A percentile compares a stretch with the other conserved stretches of the same genome.
These are phyloP conservation scores for Coemansia biformis DNA, from an alignment of 192 early-diverging fungal genomes.

Conservation along the genomic window DNA sequence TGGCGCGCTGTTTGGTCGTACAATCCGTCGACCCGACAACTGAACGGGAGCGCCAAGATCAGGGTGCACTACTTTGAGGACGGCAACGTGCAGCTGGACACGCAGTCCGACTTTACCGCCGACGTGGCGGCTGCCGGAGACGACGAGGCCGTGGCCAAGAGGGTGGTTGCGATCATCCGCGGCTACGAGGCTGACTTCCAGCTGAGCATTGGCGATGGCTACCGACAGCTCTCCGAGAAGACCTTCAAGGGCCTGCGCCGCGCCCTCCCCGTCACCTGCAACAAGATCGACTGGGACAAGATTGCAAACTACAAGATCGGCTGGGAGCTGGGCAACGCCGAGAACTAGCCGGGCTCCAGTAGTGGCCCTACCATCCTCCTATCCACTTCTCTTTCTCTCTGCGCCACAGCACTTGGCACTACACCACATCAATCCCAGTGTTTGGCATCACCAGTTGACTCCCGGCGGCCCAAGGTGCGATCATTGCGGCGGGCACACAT, in stretches of 20 bases:
- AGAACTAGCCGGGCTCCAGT: no score
- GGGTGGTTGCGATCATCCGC: slow-evolving; percentile 62
- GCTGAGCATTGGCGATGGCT: slow-evolving; percentile 74
- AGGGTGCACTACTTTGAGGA: slow-evolving; percentile 99
- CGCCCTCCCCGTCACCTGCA: slow-evolving; percentile 84
- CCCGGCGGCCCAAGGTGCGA: no score
- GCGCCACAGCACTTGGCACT: no score
- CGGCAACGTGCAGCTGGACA: slow-evolving; percentile 94
- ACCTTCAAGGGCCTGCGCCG: slow-evolving; percentile 90
- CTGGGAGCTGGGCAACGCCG: slow-evolving; percentile 28
- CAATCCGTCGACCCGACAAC: slow-evolving; percentile 50
- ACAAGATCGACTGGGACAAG: slow-evolving; percentile 93
- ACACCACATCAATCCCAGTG: no score
- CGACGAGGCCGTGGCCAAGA: slow-evolving; percentile 34
- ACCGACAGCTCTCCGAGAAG: slow-evolving; percentile 71
- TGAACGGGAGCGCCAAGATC: slow-evolving; percentile 70
- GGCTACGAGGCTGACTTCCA: slow-evolving; percentile 80
- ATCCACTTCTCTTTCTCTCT: no score
- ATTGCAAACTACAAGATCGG: slow-evolving; percentile 47
- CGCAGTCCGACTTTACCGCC: slow-evolving; percentile 59
- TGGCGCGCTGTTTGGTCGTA: slow-evolving; percentile 85
- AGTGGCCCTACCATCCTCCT: no score
- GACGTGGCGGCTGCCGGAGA: slow-evolving; percentile 12
- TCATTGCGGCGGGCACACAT: no score
- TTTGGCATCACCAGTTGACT: no score